A percentile compares a stretch with the other conserved stretches of the same genome.
Conservation (phyloP, 176 grass and related monocot species). For the Oryza coarctata region DNA sequence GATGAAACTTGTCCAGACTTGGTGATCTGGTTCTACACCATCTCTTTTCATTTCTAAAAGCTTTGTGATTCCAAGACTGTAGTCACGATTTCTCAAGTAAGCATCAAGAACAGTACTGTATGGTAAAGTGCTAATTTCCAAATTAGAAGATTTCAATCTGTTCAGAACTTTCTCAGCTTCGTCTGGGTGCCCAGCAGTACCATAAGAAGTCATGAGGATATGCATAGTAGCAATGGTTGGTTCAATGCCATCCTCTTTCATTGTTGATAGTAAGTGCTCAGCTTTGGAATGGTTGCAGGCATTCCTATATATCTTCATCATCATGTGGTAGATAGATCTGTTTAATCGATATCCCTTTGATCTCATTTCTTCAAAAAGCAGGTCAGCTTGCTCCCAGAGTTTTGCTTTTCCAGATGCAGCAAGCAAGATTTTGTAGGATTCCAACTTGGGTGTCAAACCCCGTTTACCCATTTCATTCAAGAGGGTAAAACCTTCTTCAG, state of each 20-base stretch:
- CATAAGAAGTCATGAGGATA: constrained; percentile 93
- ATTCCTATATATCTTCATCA: constrained; percentile 95
- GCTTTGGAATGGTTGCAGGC: constrained; percentile 74
- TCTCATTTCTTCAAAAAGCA: constrained; percentile 69
- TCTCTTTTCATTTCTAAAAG: constrained; percentile 73
- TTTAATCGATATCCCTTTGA: constrained; percentile 69
- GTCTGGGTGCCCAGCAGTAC: constrained; percentile 57
- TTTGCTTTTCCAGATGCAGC: constrained; percentile 73
- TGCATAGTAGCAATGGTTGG: constrained; percentile 91
- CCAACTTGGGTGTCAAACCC: constrained; percentile 65
- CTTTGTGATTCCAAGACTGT: constrained; percentile 64
- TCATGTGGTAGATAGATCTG: constrained; percentile 80
- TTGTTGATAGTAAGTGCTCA: constrained; percentile 67
- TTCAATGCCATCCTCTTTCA: constrained; percentile 77
- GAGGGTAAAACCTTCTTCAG: constrained; percentile 79
- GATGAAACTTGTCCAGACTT: constrained; percentile 94
- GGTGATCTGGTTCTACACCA: constrained; percentile 84
- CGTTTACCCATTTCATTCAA: constrained; percentile 78
- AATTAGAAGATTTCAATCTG: constrained; percentile 66
- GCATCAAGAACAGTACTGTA: constrained; percentile 87
- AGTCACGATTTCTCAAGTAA: constrained; percentile 87
- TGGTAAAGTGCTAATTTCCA: constrained; percentile 71
- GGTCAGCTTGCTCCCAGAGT: constrained; percentile 80
- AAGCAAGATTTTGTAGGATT: constrained; percentile 93
- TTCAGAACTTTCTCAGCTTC: constrained; percentile 88